Evolutionary conservation across 2,329 filamentous ascomycete species (phyloP), one percentile per base, ranked within the genome.

Genomic region (Scedosporium apiospermum): DNA sequence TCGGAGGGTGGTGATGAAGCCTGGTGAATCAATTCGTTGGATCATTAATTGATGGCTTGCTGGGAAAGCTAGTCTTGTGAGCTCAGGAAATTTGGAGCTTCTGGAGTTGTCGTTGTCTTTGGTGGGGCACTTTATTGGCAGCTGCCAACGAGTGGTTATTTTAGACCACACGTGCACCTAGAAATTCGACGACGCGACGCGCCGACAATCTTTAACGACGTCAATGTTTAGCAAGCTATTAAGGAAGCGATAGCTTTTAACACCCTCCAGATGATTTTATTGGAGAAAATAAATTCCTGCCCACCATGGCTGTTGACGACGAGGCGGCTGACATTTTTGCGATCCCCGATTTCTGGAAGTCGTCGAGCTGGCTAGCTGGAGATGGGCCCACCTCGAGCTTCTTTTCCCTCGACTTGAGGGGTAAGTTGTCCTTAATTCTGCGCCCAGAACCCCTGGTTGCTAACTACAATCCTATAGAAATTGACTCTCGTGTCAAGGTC

Each of bases 321-420:
- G 75, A 79, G 49, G 69, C 74, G 62, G 77, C 81, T 58, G 74
- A 87, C 69, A 79, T 87, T 38, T 90, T 90, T 69, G 80, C 82
- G 46, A 84, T 86, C 57, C 84, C 84, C 46, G 79, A 87, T 69
- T 80, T 89, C 65, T 85, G 82, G 80, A 77, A 76, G 62, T 74
- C 79, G 27, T 84, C 86, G 2, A 77, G 74, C 66, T 80, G 81
- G 72, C 72, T 82, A 44, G 72, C 68, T 6, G 41, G 42, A 18
- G 34, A 58, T 18, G 44, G 65, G 27, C 62, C 69, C 53, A 69
- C 67, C 60, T 68, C 71, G 14, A 61, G 60, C 42, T 80, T 83
- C 68, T 85, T 85, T 69, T 69, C 74, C 26, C 69, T 77, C 2
- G 67, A 76, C 4, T 63, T 78, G 2, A 68, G 69, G 60, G 68